These are phyloP conservation scores for Fraxinus dipetala DNA, from an alignment of 305 asterid genomes.

Conservation along the genomic window DNA sequence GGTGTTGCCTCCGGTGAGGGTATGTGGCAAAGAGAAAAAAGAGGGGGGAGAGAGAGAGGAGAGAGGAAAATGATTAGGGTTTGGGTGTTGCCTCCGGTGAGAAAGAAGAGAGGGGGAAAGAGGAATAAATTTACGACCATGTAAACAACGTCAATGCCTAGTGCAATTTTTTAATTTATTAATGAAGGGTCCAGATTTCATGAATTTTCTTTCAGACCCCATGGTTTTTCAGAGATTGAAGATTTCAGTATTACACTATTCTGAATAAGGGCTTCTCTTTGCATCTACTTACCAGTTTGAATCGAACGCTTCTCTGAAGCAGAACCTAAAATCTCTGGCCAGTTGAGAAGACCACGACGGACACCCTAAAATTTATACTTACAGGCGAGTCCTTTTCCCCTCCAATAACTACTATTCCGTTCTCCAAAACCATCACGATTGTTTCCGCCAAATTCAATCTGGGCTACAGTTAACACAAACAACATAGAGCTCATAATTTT, in stretches of 20 bases:
- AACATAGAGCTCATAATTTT: background rate
- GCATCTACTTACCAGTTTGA: background rate
- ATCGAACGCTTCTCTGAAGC: background rate
- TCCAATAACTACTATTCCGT: conserved; percentile 6
- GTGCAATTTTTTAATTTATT: background rate
- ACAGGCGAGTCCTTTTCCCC: background rate
- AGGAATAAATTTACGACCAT: no score
- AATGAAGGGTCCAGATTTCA: background rate
- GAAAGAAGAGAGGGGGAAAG: no score
- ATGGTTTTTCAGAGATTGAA: background rate
- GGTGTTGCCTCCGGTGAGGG: no score
- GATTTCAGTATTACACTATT: background rate
- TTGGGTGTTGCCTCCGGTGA: no score
- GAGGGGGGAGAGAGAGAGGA: no score
- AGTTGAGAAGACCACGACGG: background rate
- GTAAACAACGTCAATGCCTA: background rate
- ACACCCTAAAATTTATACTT: background rate
- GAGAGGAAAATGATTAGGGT: no score
- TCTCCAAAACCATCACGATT: conserved; percentile 14
- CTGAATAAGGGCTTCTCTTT: background rate
- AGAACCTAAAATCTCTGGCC: background rate
- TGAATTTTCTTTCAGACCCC: background rate
- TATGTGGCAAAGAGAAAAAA: no score
- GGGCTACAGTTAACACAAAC: background rate
- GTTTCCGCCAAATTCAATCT: background rate